A percentile compares a stretch with the other conserved stretches of the same genome.
Evolutionary conservation across 2,329 filamentous ascomycete species (phyloP).

Genomic region (Peltaster fructicola): DNA sequence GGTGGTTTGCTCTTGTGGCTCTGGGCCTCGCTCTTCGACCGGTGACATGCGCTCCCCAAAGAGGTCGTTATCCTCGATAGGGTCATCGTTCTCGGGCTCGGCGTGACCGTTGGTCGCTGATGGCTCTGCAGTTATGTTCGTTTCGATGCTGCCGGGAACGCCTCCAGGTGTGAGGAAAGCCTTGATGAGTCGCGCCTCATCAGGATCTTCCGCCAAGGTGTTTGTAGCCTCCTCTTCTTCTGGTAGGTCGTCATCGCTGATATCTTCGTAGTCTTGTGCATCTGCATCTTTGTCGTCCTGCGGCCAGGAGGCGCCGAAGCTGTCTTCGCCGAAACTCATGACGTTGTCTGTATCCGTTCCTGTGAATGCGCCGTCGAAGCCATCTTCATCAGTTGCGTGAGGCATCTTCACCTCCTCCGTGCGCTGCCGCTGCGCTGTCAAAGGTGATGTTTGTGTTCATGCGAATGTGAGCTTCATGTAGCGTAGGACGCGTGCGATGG

Average conservation of each 20-base stretch:
- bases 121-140: slow-evolving; percentile 5
- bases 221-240: slow-evolving; percentile 46
- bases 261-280: slow-evolving; percentile 78
- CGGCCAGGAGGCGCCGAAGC: slow-evolving; percentile 9
- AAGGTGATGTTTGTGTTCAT: too few relatives aligned
- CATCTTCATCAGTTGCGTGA: slow-evolving; percentile 18
- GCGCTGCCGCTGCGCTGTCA: too few relatives aligned
- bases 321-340: slow-evolving; percentile 8
- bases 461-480: too few relatives aligned
- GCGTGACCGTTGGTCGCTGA: slow-evolving; percentile 9
- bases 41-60: slow-evolving; percentile 20
- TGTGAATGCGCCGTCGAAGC: slow-evolving; percentile 4
- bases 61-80: slow-evolving; percentile 35
- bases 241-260: slow-evolving; percentile 77
- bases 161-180: too few relatives aligned
- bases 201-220: too few relatives aligned
- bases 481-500: too few relatives aligned
- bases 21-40: slow-evolving; percentile 10
- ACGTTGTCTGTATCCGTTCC: slow-evolving; percentile 15
- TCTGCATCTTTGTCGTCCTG: slow-evolving; percentile 70
- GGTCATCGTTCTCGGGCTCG: slow-evolving; percentile 32
- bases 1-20: too few relatives aligned
- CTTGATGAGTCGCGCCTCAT: too few relatives aligned
- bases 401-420: too few relatives aligned
- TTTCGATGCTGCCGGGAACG: too few relatives aligned